phyloP scores from a whole-genome alignment of 495 filamentous ascomycete genomes.

The Daldinia grandis region DNA sequence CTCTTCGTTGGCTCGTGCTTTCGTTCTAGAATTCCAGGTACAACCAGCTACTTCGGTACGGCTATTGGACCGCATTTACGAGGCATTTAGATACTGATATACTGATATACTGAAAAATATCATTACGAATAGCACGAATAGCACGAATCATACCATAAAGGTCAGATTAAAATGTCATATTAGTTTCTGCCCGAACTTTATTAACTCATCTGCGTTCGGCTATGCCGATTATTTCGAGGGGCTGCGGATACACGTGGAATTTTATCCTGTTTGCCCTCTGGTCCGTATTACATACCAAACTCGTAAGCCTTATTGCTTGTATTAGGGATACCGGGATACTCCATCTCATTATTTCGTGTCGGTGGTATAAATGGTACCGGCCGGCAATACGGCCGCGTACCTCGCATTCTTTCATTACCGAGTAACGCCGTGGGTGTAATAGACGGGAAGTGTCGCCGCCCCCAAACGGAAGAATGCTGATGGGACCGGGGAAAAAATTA shows the following conservation, averaged over 20 bases:
- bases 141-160: slow-evolving; percentile 6
- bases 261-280: slow-evolving; percentile 19
- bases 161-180: slow-evolving; percentile 28
- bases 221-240: slow-evolving; percentile 27
- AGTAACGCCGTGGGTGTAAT: slow-evolving; percentile 38
- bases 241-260: slow-evolving; percentile 13
- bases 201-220: slow-evolving; percentile 39
- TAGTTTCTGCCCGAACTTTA: slow-evolving; percentile 38
- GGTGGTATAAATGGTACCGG: slow-evolving; percentile 36
- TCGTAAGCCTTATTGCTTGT: slow-evolving; percentile 23
- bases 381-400: slow-evolving; percentile 29
- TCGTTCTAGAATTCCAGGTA: slow-evolving; percentile 1
- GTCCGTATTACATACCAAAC: slow-evolving; percentile 36
- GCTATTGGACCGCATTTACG: neutral
- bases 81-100: no score
- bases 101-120: neutral
- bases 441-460: slow-evolving; percentile 38
- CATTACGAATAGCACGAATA: slow-evolving; percentile 4
- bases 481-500: slow-evolving; percentile 26
- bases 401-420: slow-evolving; percentile 40
- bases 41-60: slow-evolving; percentile 1
- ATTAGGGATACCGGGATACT: slow-evolving; percentile 22
- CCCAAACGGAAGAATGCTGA: slow-evolving; percentile 43
- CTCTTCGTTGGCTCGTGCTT: slow-evolving; percentile 7
- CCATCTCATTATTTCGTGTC: slow-evolving; percentile 44